These are phyloP conservation scores for Fagopyrum homotropicum DNA, from an alignment of 148 eudicot species.

Conservation along the genomic window DNA sequence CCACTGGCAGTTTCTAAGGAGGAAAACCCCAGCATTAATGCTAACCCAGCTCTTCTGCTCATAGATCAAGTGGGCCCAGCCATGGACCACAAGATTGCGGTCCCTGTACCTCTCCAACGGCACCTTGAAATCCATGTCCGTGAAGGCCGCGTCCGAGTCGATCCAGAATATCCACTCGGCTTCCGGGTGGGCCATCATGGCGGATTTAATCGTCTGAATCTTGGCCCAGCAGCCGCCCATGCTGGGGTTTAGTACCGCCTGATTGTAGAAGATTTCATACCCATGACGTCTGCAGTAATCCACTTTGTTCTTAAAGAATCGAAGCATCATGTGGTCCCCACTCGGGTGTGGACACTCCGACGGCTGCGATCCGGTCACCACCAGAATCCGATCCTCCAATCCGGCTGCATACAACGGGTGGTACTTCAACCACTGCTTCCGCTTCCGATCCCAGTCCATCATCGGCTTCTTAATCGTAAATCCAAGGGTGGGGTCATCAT, in stretches of 20 bases:
- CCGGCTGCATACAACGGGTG: constrained; percentile 40
- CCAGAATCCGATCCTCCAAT: constrained; percentile 30
- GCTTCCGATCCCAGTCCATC: constrained; percentile 25
- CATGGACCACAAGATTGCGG: constrained; percentile 64
- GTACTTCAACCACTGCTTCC: constrained; percentile 21
- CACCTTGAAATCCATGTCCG: constrained; percentile 81
- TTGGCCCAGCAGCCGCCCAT: constrained; percentile 78
- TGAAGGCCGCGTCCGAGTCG: constrained; percentile 82
- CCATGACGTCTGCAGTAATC: constrained; percentile 86
- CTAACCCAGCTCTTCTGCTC: constrained; percentile 50
- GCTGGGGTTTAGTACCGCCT: constrained; percentile 47
- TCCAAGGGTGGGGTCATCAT: constrained; percentile 20
- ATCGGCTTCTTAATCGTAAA: constrained; percentile 17
- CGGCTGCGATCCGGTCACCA: constrained; percentile 82
- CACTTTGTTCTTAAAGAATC: constrained; percentile 78
- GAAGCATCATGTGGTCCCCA: constrained; percentile 66
- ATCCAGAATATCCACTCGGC: constrained; percentile 98
- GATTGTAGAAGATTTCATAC: constrained; percentile 56
- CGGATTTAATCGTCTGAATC: constrained; percentile 50
- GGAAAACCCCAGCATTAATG: constrained; percentile 60
- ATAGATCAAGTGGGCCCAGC: constrained; percentile 45
- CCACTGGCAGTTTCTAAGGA: constrained; percentile 72
- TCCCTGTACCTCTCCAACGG: constrained; percentile 52
- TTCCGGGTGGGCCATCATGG: constrained; percentile 94
- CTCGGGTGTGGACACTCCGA: constrained; percentile 50